Percentiles rank a stretch among this genome's conserved stretches.
These are phyloP conservation scores for Actinidia polygama DNA, from an alignment of 179 eudicot species.

Conservation along the genomic window DNA sequence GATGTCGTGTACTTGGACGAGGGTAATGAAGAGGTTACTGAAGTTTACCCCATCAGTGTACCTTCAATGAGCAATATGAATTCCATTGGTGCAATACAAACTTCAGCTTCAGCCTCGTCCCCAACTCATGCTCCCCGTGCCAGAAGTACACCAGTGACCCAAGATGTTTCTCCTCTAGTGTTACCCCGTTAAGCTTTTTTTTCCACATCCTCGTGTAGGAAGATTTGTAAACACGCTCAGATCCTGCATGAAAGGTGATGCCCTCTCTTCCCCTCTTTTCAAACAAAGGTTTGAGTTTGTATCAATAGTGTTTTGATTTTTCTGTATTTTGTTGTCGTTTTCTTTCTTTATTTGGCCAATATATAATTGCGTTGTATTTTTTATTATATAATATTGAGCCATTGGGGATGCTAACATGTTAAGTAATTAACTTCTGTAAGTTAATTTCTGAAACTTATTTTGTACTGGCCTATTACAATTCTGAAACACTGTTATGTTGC, in stretches of 20 bases:
- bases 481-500: not conserved
- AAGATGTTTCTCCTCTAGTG: conserved; percentile 9
- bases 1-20: conserved; percentile 86
- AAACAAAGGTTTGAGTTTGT: conserved; percentile 29
- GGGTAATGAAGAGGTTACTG: conserved; percentile 70
- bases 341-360: not conserved
- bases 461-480: not conserved
- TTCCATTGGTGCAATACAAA: conserved; percentile 18
- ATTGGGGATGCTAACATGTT: not conserved
- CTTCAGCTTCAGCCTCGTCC: conserved; percentile 17
- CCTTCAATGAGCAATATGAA: conserved; percentile 27
- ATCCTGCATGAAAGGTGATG: conserved; percentile 8
- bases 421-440: not conserved
- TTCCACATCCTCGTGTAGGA: conserved; percentile 27
- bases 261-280: not conserved
- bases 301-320: not conserved
- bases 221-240: conserved; percentile 20
- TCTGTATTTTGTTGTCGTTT: not conserved
- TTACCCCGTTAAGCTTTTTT: conserved; percentile 22
- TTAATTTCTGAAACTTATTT: conserved; percentile 10
- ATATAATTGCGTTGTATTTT: conserved; percentile 19
- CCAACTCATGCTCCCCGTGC: conserved; percentile 18
- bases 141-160: conserved; percentile 14
- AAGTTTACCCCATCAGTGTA: conserved; percentile 61
- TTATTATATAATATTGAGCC: not conserved